phyloP scores from a whole-genome alignment of 345 rosid species.

The Salix purpurea region DNA sequence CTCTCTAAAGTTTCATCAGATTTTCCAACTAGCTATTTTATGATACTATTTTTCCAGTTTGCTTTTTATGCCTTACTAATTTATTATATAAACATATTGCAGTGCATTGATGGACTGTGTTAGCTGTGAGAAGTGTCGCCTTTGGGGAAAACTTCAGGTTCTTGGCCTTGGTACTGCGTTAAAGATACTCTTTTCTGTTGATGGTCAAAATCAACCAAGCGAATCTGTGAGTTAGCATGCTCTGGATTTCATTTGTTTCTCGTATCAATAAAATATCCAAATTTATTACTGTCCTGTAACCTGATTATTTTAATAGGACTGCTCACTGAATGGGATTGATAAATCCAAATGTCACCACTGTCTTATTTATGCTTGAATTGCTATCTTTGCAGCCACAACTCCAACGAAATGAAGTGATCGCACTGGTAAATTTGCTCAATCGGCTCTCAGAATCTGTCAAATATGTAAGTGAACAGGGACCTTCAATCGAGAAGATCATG shows the following conservation, averaged over 20 bases:
- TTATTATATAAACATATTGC: conserved; percentile 26
- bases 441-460: conserved; percentile 67
- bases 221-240: conserved; percentile 48
- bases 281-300: neutral
- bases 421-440: conserved; percentile 63
- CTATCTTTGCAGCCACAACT: conserved; percentile 46
- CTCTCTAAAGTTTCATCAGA: neutral
- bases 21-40: neutral
- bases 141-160: conserved; percentile 42
- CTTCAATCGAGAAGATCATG: conserved; percentile 31
- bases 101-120: conserved; percentile 76
- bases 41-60: neutral
- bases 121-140: conserved; percentile 93
- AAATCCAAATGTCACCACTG: neutral
- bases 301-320: no score
- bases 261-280: neutral
- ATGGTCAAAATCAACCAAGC: conserved; percentile 43
- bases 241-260: neutral
- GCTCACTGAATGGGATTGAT: neutral
- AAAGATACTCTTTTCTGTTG: conserved; percentile 72
- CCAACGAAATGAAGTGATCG: conserved; percentile 75
- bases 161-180: neutral
- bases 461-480: conserved; percentile 50
- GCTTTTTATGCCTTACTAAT: neutral
- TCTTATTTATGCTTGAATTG: neutral